Conservation (phyloP, 768 basidiomycete genomes). For the Boletus rex-veris region DNA sequence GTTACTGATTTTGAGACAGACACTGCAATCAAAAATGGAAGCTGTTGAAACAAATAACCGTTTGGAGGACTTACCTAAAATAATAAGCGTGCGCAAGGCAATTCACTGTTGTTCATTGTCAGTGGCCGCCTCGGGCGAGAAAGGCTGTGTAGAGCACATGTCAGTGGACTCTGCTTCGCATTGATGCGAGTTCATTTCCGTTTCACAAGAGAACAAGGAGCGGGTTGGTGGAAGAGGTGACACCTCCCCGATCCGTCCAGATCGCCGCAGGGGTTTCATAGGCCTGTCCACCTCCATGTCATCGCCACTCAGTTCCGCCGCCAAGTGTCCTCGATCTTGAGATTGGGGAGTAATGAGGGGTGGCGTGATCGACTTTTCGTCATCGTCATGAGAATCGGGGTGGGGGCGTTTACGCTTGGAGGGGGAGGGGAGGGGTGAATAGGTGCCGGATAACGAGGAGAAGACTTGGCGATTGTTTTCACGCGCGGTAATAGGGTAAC, state of each 20-base stretch:
- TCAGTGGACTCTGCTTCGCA: constrained; percentile 16
- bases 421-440: constrained; percentile 31
- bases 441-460: constrained; percentile 35
- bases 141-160: constrained; percentile 20
- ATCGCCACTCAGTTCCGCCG: constrained; percentile 26
- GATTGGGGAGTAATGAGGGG: constrained; percentile 16
- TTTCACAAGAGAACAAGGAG: constrained; percentile 24
- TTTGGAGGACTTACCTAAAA: constrained; percentile 27
- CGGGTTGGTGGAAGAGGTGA: constrained; percentile 23
- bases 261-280: constrained; percentile 36
- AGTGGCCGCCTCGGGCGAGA: constrained; percentile 16
- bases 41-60: constrained; percentile 8
- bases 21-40: constrained; percentile 20
- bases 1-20: constrained; percentile 17
- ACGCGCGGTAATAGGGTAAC: constrained; percentile 53
- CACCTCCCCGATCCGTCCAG: constrained; percentile 28
- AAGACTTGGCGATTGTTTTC: constrained; percentile 53
- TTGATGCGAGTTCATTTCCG: constrained; percentile 35
- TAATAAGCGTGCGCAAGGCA: constrained; percentile 12
- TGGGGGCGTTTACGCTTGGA: constrained; percentile 35
- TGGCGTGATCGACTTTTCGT: constrained; percentile 16
- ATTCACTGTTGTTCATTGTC: constrained; percentile 26
- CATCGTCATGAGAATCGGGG: constrained; percentile 21
- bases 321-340: constrained; percentile 22
- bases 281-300: constrained; percentile 32